phyloP scores from a whole-genome alignment of 1,284 basidiomycete genomes.

The Ceratobasidium sp. region DNA sequence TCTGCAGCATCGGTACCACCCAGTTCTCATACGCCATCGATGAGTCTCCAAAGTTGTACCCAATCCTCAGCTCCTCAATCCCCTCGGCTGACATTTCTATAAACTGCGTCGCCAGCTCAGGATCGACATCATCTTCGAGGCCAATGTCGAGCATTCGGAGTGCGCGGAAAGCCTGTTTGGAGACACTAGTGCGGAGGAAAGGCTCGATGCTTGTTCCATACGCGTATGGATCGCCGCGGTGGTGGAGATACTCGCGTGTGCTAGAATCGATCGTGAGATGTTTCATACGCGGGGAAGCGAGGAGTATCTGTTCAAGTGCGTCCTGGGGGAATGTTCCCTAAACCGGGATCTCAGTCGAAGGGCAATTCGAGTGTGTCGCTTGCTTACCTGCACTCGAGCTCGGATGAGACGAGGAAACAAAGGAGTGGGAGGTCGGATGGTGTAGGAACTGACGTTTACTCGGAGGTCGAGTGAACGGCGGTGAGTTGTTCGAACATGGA shows the following conservation, averaged over 20 bases:
- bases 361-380: not conserved
- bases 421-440: not conserved
- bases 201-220: conserved; percentile 15
- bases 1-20: conserved; percentile 13
- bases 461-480: conserved; percentile 6
- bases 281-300: conserved; percentile 7
- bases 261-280: not conserved
- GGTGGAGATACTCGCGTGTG: conserved; percentile 1
- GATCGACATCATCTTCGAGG: not conserved
- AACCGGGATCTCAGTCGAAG: not conserved
- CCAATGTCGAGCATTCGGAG: conserved; percentile 12
- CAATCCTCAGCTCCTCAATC: conserved; percentile 7
- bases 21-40: not conserved
- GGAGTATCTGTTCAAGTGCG: not conserved
- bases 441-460: not conserved
- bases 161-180: not conserved
- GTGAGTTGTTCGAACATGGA: conserved; percentile 2
- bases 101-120: conserved; percentile 14
- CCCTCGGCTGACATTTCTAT: not conserved
- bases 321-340: conserved; percentile 16
- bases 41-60: conserved; percentile 6
- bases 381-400: conserved; percentile 1
- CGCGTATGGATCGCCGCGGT: conserved; percentile 4
- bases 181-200: conserved; percentile 8
- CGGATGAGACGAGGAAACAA: conserved; percentile 18